Evolutionary conservation across 345 rosid genomes (phyloP).

Genomic region (Zanthoxylum bungeanum): DNA sequence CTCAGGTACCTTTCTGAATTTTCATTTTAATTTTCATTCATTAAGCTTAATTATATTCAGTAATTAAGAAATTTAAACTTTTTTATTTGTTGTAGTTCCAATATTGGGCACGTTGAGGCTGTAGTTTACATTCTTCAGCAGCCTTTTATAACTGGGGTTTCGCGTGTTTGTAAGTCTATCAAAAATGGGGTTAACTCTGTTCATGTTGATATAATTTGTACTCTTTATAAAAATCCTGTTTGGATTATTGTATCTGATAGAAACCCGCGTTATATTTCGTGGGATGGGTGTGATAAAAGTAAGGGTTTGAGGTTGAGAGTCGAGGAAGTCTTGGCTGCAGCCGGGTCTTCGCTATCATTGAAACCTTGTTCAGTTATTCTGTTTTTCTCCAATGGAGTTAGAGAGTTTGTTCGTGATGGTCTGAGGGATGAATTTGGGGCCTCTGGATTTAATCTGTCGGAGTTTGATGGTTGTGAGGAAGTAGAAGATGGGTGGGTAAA

Average conservation of each 20-base stretch:
- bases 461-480: constrained; percentile 45
- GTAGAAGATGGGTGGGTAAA: constrained; percentile 64
- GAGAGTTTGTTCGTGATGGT: constrained; percentile 26
- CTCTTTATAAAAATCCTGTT: constrained; percentile 50
- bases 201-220: constrained; percentile 76
- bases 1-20: constrained; percentile 40
- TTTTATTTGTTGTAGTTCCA: constrained; percentile 38
- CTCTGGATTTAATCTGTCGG: constrained; percentile 25
- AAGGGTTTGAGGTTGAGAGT: constrained; percentile 62
- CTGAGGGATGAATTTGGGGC: constrained; percentile 54
- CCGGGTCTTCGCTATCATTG: constrained; percentile 34
- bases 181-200: constrained; percentile 16
- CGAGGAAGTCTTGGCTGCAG: constrained; percentile 46
- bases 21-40: neutral
- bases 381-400: constrained; percentile 68
- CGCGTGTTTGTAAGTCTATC: constrained; percentile 77
- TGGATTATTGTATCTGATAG: constrained; percentile 89
- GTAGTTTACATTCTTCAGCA: constrained; percentile 54
- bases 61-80: neutral
- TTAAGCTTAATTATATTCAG: neutral
- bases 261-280: constrained; percentile 63
- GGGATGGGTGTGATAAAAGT: constrained; percentile 37
- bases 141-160: constrained; percentile 60
- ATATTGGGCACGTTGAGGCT: constrained; percentile 83
- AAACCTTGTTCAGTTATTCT: constrained; percentile 61